Conservation (phyloP, 2,329 filamentous ascomycete genomes). For the Byssochlamys sp. region DNA sequence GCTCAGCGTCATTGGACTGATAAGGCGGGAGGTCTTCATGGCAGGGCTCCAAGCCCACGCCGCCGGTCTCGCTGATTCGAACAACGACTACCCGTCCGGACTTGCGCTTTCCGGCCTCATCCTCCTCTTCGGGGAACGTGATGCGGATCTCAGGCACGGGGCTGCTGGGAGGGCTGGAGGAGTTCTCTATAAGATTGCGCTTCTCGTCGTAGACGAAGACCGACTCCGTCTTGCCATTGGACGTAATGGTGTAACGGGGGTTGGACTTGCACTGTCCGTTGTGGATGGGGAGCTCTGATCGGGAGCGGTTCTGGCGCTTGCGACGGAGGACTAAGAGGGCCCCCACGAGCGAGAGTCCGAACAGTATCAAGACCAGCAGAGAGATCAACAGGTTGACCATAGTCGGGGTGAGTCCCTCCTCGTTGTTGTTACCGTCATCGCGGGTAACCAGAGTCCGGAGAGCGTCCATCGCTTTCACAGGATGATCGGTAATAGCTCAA, state of each 20-base stretch:
- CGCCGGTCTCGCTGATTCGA: conserved; percentile 73
- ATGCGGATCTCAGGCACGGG: conserved; percentile 96
- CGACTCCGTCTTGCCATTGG: conserved; percentile 53
- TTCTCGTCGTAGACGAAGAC: conserved; percentile 73
- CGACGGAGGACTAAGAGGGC: conserved; percentile 65
- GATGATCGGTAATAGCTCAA: conserved; percentile 7
- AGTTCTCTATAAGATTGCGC: conserved; percentile 66
- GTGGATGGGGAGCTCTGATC: conserved; percentile 56
- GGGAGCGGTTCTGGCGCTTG: conserved; percentile 45
- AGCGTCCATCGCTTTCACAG: conserved; percentile 27
- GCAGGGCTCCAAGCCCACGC: conserved; percentile 79
- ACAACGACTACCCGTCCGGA: conserved; percentile 86
- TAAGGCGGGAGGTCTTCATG: conserved; percentile 76
- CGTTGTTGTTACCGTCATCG: conserved; percentile 32
- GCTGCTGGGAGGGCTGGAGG: conserved; percentile 63
- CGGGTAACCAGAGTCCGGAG: conserved; percentile 43
- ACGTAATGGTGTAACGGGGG: conserved; percentile 49
- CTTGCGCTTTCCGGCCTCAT: conserved; percentile 62
- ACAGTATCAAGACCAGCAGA: conserved; percentile 66
- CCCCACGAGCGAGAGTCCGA: conserved; percentile 59
- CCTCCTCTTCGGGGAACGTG: conserved; percentile 92
- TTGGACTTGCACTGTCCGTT: conserved; percentile 45
- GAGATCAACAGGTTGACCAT: conserved; percentile 70
- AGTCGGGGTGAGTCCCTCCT: conserved; percentile 45
- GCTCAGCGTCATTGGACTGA: conserved; percentile 64